Percentiles rank a stretch among this genome's conserved stretches.
Conservation (phyloP, 495 filamentous ascomycete species). For the Emericellopsis terricola region DNA sequence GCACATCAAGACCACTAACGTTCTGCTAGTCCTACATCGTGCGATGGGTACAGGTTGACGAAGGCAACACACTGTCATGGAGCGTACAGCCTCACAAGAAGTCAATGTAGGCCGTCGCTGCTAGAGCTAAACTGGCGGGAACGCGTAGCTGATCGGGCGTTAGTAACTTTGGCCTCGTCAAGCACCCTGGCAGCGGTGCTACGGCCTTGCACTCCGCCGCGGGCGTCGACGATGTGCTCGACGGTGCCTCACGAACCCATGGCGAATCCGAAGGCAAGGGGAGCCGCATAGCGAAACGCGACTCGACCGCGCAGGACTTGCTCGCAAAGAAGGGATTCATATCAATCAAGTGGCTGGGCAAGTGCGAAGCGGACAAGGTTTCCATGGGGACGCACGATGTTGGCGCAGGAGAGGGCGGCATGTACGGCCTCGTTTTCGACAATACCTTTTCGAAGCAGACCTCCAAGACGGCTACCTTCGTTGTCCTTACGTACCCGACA, state of each 20-base stretch:
- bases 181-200: conserved; percentile 62
- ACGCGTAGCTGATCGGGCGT: background rate
- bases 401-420: conserved; percentile 50
- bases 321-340: conserved; percentile 73
- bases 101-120: conserved; percentile 41
- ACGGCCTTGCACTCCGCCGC: conserved; percentile 35
- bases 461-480: conserved; percentile 86
- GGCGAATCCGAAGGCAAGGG: conserved; percentile 18
- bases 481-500: conserved; percentile 83
- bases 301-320: conserved; percentile 57
- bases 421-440: conserved; percentile 94
- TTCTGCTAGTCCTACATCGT: conserved; percentile 97
- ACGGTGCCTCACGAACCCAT: conserved; percentile 26
- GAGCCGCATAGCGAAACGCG: conserved; percentile 23
- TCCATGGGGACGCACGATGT: conserved; percentile 81
- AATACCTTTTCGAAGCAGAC: conserved; percentile 96
- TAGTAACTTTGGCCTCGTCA: conserved; percentile 90
- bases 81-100: conserved; percentile 95
- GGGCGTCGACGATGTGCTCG: conserved; percentile 20
- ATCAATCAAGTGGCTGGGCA: conserved; percentile 73
- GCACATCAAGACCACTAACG: no score
- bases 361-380: conserved; percentile 94
- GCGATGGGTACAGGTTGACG: conserved; percentile 84
- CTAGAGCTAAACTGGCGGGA: conserved; percentile 1
- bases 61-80: conserved; percentile 88